Percentiles rank a stretch among this genome's conserved stretches.
These are phyloP conservation scores for Wickerhamiella azymoides DNA, from an alignment of 805 yeast genomes.

Conservation along the genomic window DNA sequence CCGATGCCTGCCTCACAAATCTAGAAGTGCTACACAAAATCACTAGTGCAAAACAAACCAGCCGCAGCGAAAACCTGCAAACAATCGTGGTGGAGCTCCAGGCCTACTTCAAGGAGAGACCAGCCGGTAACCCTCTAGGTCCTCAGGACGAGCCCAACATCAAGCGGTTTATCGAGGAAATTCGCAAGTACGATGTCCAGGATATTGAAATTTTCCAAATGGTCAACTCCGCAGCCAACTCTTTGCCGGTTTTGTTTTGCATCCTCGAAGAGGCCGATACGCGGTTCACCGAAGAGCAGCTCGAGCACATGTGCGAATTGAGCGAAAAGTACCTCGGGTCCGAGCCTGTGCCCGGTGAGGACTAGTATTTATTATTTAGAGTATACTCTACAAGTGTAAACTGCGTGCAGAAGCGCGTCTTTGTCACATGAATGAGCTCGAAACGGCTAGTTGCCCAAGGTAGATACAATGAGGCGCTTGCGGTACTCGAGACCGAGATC, in stretches of 20 bases:
- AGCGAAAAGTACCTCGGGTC: conserved; percentile 30
- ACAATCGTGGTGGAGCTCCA: conserved; percentile 26
- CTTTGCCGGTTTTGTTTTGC: conserved; percentile 64
- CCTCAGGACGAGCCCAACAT: conserved; percentile 26
- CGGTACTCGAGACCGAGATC: not conserved
- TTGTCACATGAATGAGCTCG: not conserved
- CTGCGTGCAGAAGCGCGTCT: too few species aligned
- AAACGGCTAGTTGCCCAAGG: not conserved
- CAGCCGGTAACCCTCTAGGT: conserved; percentile 25
- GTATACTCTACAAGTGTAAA: too few species aligned
- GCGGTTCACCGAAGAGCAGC: conserved; percentile 56
- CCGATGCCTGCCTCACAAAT: conserved; percentile 33
- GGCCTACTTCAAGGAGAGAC: conserved; percentile 28
- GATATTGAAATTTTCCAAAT: conserved; percentile 77
- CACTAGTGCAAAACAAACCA: conserved; percentile 30
- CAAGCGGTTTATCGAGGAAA: conserved; percentile 30
- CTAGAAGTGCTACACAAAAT: conserved; percentile 50
- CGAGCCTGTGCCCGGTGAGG: conserved; percentile 21
- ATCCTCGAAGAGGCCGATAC: conserved; percentile 87
- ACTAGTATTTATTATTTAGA: not conserved
- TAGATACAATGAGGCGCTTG: not conserved
- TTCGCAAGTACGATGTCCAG: conserved; percentile 42
- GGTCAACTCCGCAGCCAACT: conserved; percentile 64
- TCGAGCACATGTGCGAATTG: conserved; percentile 43
- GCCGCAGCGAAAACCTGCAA: conserved; percentile 21